A percentile compares a stretch with the other conserved stretches of the same genome.
Conservation (phyloP, 2,329 filamentous ascomycete genomes). For the Colletotrichum sp. region DNA sequence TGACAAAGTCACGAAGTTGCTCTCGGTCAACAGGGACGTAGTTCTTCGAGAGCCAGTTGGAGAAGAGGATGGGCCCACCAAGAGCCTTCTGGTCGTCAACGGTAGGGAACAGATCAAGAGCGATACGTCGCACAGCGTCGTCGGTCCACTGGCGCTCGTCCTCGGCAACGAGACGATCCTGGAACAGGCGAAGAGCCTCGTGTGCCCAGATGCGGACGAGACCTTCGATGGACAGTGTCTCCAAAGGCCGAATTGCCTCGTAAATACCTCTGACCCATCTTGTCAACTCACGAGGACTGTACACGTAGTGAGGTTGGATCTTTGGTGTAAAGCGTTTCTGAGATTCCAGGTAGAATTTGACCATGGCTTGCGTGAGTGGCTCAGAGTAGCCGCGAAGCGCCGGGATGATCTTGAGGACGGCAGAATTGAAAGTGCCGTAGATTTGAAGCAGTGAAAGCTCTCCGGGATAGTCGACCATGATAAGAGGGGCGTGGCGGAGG, state of each 20-base stretch:
- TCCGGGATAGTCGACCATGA: conserved; percentile 99
- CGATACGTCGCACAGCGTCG: conserved; percentile 84
- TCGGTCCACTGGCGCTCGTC: conserved; percentile 96
- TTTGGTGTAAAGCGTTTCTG: conserved; percentile 94
- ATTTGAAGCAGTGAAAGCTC: conserved; percentile 95
- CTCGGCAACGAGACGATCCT: conserved; percentile 93
- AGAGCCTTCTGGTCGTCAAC: conserved; percentile 90
- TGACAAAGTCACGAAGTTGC: conserved; percentile 94
- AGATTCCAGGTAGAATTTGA: conserved; percentile 93
- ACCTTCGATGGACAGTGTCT: conserved; percentile 86
- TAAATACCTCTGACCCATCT: conserved; percentile 98
- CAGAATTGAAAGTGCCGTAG: conserved; percentile 97
- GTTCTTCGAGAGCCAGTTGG: conserved; percentile 99
- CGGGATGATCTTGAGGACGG: conserved; percentile 95
- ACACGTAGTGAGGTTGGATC: conserved; percentile 98
- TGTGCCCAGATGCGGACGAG: conserved; percentile 98
- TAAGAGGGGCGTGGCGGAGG: conserved; percentile 93
- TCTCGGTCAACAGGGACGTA: conserved; percentile 97
- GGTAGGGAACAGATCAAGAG: conserved; percentile 91
- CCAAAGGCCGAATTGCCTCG: conserved; percentile 92
- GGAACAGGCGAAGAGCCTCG: conserved; percentile 93
- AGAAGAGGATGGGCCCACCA: conserved; percentile 93
- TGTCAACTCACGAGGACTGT: conserved; percentile 97
- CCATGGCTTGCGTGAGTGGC: conserved; percentile 95
- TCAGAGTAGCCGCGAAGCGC: conserved; percentile 95